A percentile compares a stretch with the other conserved stretches of the same genome.
Conservation (phyloP, 768 basidiomycete species). For the Leccinum rimulosum region DNA sequence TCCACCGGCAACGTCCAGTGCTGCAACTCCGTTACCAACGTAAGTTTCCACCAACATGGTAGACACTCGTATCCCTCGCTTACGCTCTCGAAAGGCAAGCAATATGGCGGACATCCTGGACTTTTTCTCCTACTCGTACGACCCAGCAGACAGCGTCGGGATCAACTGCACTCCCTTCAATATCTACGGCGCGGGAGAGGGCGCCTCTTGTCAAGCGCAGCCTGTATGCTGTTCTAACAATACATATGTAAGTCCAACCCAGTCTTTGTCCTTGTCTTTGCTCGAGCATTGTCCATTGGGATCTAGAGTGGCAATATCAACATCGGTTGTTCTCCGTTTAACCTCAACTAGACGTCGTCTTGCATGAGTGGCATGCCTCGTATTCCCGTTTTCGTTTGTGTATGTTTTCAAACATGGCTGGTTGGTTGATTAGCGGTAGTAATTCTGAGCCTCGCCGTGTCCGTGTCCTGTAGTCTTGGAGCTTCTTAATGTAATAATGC, state of each 20-base stretch:
- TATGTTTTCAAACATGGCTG: constrained; percentile 5
- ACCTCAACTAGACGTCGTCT: constrained; percentile 20
- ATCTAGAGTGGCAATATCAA: constrained; percentile 18
- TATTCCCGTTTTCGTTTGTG: background rate
- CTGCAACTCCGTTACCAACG: constrained; percentile 19
- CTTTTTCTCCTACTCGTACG: constrained; percentile 6
- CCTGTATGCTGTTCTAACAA: constrained; percentile 26
- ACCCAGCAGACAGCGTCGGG: constrained; percentile 22
- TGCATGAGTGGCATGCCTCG: background rate
- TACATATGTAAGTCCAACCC: constrained; percentile 16
- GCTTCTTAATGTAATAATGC: background rate
- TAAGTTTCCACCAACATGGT: constrained; percentile 9
- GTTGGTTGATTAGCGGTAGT: background rate
- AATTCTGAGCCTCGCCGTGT: background rate
- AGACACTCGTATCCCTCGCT: background rate
- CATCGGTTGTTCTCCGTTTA: constrained; percentile 24
- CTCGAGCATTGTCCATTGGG: background rate
- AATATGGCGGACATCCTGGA: constrained; percentile 6
- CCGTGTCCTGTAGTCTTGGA: background rate
- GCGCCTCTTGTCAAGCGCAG: constrained; percentile 21
- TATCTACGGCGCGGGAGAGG: constrained; percentile 18
- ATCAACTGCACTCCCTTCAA: constrained; percentile 25
- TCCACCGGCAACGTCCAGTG: constrained; percentile 20
- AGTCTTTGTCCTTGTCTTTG: background rate
- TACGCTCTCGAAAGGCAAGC: constrained; percentile 9